phyloP scores from a whole-genome alignment of 768 basidiomycete genomes.

The Thelephora aurantiotincta region DNA sequence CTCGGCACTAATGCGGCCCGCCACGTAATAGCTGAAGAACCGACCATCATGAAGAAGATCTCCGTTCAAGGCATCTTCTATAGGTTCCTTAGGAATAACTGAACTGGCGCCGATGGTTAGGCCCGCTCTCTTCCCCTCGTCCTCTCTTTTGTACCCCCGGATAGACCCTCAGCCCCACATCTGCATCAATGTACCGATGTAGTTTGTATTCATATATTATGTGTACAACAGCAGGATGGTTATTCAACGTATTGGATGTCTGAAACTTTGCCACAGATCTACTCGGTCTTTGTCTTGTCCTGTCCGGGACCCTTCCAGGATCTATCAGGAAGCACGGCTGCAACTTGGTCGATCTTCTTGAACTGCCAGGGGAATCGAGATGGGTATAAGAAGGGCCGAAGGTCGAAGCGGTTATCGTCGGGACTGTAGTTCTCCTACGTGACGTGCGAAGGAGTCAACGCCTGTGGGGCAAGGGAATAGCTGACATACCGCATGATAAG shows the following conservation, averaged over 20 bases:
- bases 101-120: background rate
- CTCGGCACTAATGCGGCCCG: conserved; percentile 3
- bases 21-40: conserved; percentile 58
- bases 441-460: background rate
- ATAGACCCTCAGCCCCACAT: no score
- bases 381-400: conserved; percentile 93
- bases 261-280: background rate
- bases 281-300: conserved; percentile 2
- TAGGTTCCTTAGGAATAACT: conserved; percentile 41
- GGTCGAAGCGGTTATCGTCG: conserved; percentile 91
- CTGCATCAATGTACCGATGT: background rate
- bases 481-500: conserved; percentile 77
- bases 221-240: background rate
- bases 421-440: conserved; percentile 87
- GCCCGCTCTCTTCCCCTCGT: background rate
- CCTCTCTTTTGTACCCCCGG: background rate
- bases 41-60: conserved; percentile 88
- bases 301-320: conserved; percentile 21
- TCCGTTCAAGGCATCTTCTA: conserved; percentile 63
- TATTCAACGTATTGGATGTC: background rate
- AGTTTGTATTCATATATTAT: background rate
- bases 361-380: conserved; percentile 96
- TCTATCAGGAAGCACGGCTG: conserved; percentile 60
- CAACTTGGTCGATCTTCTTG: conserved; percentile 83
- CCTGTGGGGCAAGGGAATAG: conserved; percentile 1